Base-by-base conservation (phyloP, 164 flowering plant genomes). In the Santalum album region DNA sequence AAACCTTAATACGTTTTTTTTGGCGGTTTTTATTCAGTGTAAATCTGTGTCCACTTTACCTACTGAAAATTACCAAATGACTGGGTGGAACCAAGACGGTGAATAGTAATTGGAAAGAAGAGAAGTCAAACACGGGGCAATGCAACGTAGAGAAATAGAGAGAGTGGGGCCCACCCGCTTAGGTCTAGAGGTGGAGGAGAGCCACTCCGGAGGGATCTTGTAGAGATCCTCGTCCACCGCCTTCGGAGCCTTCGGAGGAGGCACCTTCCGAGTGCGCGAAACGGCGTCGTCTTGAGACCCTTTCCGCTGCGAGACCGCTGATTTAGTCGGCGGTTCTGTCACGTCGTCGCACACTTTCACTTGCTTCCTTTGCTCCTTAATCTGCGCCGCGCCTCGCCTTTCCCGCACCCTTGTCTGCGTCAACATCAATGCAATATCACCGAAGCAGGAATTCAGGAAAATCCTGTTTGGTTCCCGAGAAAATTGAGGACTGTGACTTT, bases 161-260 rank as follows among this genome's bases (percentile, higher is more conserved):
- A 43, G 35, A 9, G 9, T 3, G 35, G 53, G 53, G 36, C 53
- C 25, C 35, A 50, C 53, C 53, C 53, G 53, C 45, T 71, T 69
- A 11, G 50, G 12, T 11, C 9, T 23, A 49, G 75, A 55, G 17
- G 63, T 52, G 58, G 54, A 68, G 59, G 52, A 68, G 52, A 78
- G 78, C 53, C 76, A 79, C 54, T 79, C 77, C 16, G 81, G 73
- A 12, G 81, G 77, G 25, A 79, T 76, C 57, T 79, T 74, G 72
- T 79, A 79, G 57, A 79, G 77, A 68, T 78, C 83, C 62, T 79
- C 84, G 19, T 79, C 81, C 0, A 79, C 79, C 3, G 84, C 63
- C 49, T 76, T 54, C 32, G 57, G 27, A 23, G 55, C 12, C 39
- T 2, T 32, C 3, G 38, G 3, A 19, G 55, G 7, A 3, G 57